Evolutionary conservation across 179 eudicot species (phyloP).

Genomic region (Beta corolliflora): DNA sequence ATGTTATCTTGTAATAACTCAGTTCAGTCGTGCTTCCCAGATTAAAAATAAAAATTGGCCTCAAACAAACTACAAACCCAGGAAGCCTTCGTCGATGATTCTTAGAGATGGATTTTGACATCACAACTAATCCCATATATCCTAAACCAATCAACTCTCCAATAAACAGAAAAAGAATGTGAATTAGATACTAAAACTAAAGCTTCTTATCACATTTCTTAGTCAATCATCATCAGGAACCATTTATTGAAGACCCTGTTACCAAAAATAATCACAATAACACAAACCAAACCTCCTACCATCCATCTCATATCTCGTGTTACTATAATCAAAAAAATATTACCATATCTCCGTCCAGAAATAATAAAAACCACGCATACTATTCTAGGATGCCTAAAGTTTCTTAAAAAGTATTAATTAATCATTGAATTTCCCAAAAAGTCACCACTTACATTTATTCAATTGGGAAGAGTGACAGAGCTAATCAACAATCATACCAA

Average conservation of each 20-base stretch:
- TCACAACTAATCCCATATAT: neutral
- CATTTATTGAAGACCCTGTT: neutral
- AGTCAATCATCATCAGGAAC: neutral
- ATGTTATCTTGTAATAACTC: neutral
- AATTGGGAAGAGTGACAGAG: neutral
- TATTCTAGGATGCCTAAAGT: neutral
- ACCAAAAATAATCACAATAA: neutral
- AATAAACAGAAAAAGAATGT: neutral
- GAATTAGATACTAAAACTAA: neutral
- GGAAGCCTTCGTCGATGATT: neutral
- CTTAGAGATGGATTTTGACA: neutral
- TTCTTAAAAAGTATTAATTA: neutral
- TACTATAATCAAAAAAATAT: neutral
- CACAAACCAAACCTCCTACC: neutral
- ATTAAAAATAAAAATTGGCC: neutral
- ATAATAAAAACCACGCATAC: neutral
- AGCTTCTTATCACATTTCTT: neutral
- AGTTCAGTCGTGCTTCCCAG: neutral
- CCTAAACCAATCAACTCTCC: neutral
- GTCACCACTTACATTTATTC: neutral
- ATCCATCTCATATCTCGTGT: neutral
- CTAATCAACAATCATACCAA: neutral
- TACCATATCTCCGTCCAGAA: neutral
- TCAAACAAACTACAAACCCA: neutral
- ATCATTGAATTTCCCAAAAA: neutral